Conservation (phyloP, 176 grass and related monocot species). For the Raddia guianensis region DNA sequence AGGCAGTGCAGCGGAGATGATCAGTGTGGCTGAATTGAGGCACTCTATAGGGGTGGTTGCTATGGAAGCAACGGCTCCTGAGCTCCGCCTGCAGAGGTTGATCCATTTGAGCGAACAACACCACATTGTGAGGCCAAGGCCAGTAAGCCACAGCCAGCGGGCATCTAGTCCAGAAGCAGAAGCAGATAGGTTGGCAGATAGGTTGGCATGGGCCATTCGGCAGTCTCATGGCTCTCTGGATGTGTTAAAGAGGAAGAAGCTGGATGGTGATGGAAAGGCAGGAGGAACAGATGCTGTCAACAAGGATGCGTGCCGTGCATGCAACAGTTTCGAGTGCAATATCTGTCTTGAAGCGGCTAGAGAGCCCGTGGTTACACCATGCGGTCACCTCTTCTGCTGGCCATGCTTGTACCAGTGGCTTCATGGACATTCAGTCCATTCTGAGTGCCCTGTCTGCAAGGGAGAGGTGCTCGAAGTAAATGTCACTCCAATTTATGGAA, state of each 20-base stretch:
- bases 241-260: slow-evolving; percentile 49
- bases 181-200: slow-evolving; percentile 51
- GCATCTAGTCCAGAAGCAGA: slow-evolving; percentile 50
- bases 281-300: slow-evolving; percentile 37
- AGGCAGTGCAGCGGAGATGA: slow-evolving; percentile 28
- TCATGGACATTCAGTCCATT: slow-evolving; percentile 40
- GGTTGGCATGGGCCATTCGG: slow-evolving; percentile 58
- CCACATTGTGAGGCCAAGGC: slow-evolving; percentile 31
- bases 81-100: slow-evolving; percentile 65
- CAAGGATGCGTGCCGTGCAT: slow-evolving; percentile 46
- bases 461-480: slow-evolving; percentile 60
- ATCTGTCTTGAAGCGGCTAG: slow-evolving; percentile 79
- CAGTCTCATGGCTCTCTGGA: slow-evolving; percentile 52
- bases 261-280: slow-evolving; percentile 45
- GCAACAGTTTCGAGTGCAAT: slow-evolving; percentile 76
- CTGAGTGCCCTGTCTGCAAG: slow-evolving; percentile 90
- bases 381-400: slow-evolving; percentile 96
- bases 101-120: slow-evolving; percentile 63
- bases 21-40: neutral
- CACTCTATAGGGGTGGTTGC: neutral
- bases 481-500: slow-evolving; percentile 85
- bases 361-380: slow-evolving; percentile 77
- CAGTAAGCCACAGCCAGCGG: slow-evolving; percentile 18
- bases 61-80: slow-evolving; percentile 47
- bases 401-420: slow-evolving; percentile 85